Evolutionary conservation across 495 filamentous ascomycete species (phyloP).

Genomic region (Xylaria nigripes): DNA sequence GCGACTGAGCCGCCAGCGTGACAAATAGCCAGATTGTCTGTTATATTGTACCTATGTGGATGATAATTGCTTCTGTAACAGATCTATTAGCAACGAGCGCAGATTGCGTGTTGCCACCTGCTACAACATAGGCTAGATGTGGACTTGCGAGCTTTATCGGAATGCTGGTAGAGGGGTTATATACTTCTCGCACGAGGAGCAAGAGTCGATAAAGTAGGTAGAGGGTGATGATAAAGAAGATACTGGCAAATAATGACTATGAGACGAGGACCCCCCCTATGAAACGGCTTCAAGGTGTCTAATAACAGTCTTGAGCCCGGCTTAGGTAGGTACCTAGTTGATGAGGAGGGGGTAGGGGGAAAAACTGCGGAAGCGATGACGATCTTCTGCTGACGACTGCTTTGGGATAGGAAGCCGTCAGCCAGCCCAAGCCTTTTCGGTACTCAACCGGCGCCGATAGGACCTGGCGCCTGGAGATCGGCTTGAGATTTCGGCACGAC

Average conservation of each 20-base stretch:
- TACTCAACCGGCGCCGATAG: slow-evolving; percentile 2
- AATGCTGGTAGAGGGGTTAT: not conserved
- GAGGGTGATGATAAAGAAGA: not conserved
- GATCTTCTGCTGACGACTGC: slow-evolving; percentile 8
- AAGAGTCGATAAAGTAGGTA: not conserved
- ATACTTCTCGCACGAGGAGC: not conserved
- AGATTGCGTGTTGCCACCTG: not conserved
- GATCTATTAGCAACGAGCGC: not conserved
- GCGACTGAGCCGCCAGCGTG: not conserved
- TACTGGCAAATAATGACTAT: not conserved
- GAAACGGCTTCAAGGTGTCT: not conserved
- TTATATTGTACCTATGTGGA: not conserved
- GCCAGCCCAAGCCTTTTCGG: slow-evolving; percentile 1
- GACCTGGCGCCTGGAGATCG: not conserved
- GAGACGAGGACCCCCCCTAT: not conserved
- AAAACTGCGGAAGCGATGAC: slow-evolving; percentile 8
- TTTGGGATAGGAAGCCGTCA: slow-evolving; percentile 7
- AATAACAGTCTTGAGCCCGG: not conserved
- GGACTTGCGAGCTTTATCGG: not conserved
- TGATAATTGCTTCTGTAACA: slow-evolving; percentile 3
- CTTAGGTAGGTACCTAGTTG: no score
- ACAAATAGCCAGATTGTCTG: slow-evolving; percentile 4
- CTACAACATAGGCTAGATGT: not conserved
- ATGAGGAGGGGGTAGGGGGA: not conserved
- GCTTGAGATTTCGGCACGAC: not conserved